Evolutionary conservation across 2,329 filamentous ascomycete species (phyloP).

Genomic region (Xylariales sp.): DNA sequence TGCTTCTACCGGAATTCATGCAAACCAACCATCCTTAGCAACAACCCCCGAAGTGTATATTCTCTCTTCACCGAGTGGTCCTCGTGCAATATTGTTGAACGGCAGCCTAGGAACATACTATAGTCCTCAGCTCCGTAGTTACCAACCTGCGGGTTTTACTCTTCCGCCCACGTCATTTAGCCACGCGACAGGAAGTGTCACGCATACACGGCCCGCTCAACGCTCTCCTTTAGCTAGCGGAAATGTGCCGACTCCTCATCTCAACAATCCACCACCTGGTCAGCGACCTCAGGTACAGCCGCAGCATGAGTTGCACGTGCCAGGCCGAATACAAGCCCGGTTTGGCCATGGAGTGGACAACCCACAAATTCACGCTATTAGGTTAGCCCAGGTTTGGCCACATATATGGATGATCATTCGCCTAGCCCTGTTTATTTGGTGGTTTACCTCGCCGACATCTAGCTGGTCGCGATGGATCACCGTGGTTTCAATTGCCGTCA

Average conservation of each 20-base stretch:
- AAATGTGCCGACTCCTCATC: constrained; percentile 38
- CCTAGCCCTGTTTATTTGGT: constrained; percentile 71
- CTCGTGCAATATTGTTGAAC: constrained; percentile 67
- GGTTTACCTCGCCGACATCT: constrained; percentile 68
- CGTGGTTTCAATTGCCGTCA: constrained; percentile 64
- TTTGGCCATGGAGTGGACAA: constrained; percentile 47
- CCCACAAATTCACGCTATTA: constrained; percentile 51
- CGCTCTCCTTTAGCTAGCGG: constrained; percentile 27
- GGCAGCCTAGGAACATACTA: constrained; percentile 63
- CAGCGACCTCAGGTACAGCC: constrained; percentile 47
- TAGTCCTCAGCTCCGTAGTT: constrained; percentile 54
- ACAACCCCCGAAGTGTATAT: constrained; percentile 67
- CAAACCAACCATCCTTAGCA: constrained; percentile 40
- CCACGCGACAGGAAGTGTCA: constrained; percentile 18
- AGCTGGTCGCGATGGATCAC: constrained; percentile 71
- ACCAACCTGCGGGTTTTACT: constrained; percentile 33
- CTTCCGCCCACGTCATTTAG: constrained; percentile 33
- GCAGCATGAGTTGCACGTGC: constrained; percentile 45
- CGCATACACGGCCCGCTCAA: constrained; percentile 35
- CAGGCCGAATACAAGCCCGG: constrained; percentile 47
- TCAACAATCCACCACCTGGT: constrained; percentile 43
- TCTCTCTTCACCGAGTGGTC: constrained; percentile 69
- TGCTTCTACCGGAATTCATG: constrained; percentile 40
- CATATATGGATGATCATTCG: constrained; percentile 71
- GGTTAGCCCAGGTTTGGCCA: constrained; percentile 63